Evolutionary conservation across 192 early-diverging fungal genomes (phyloP), one percentile per base, ranked within the genome.

Genomic region (Entophlyctis luteolus): DNA sequence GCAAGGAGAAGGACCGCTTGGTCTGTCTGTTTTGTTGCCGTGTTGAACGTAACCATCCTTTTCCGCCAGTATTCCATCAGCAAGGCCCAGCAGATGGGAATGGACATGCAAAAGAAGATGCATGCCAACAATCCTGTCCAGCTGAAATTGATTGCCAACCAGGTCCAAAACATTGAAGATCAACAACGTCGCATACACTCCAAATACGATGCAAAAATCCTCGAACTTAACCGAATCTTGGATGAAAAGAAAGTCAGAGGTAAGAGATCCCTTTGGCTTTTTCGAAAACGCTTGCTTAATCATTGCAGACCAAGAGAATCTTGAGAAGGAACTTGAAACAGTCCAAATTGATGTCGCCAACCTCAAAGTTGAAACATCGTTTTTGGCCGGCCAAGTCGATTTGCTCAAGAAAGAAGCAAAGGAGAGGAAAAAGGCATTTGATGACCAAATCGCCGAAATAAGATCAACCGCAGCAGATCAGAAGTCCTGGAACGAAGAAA

Each of bases 181-280:
- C 22, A 50, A 23, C 10, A 6, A 23, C 35, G 39, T 42, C 59
- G 59, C 1, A 37, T 46, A 23, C 22, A 46, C 23, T 12, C 12
- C 10, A 25, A 18, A n/a, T 60, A 60, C 29, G 62, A 63, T 10
- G 12, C 4, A n/a, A 63, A 63, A 29, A 50, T 63, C 45, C 8
- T 20, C 1, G 46, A 32, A 29, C 28, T 63, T 1, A 29, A 63
- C 10, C 5, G 62, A 18, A 48, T 50, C 18, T 33, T 63, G 23
- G 62, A 63, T 48, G 62, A 48, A 33, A 63, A 63, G 48, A 63
- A 63, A 49, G 62, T 50, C 10, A n/a, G 62, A 63, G 62, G 62
- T 63, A 18, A 4, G 62, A 42, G n/a, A 42, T 42, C 23, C 14
- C 8, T 32, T 32, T 20, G 28, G 28, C 20, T 34, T 29, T 33